phyloP scores from a whole-genome alignment of 2,329 filamentous ascomycete genomes.

The Ophiocordyceps camponoti-floridani region DNA sequence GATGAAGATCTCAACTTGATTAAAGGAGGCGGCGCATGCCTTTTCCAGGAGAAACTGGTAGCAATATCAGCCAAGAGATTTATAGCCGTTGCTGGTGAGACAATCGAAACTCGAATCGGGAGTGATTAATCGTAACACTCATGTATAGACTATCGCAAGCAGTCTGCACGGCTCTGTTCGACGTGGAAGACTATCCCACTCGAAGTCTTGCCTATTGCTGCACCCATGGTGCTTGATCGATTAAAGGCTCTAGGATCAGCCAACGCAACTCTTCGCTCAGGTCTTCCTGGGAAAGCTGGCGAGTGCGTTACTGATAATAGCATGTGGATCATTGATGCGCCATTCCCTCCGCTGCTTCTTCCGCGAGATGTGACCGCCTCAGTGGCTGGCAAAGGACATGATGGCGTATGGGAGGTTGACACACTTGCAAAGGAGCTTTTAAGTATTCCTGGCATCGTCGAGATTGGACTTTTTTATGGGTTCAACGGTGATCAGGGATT shows the following conservation, averaged over 20 bases:
- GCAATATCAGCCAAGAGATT: constrained; percentile 72
- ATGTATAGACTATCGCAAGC: constrained; percentile 65
- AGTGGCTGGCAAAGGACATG: constrained; percentile 30
- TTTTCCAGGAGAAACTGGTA: constrained; percentile 96
- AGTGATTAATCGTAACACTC: constrained; percentile 3
- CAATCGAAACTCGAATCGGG: too few species aligned
- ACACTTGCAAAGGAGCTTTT: constrained; percentile 59
- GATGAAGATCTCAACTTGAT: constrained; percentile 91
- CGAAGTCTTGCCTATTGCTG: constrained; percentile 77
- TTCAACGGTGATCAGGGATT: constrained; percentile 53
- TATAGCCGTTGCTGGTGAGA: constrained; percentile 64
- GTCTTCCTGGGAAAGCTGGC: constrained; percentile 60
- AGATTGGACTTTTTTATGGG: constrained; percentile 81
- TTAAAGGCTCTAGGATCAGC: constrained; percentile 57
- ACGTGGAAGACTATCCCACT: constrained; percentile 80
- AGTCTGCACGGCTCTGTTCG: constrained; percentile 54
- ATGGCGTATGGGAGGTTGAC: constrained; percentile 64
- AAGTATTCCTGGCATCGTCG: constrained; percentile 68
- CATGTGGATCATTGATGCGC: constrained; percentile 78
- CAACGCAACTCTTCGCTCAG: constrained; percentile 53
- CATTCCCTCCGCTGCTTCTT: constrained; percentile 61
- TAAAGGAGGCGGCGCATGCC: constrained; percentile 91
- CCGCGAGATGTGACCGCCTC: constrained; percentile 27
- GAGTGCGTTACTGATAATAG: constrained; percentile 46
- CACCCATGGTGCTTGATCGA: constrained; percentile 55